phyloP scores from a whole-genome alignment of 1,284 basidiomycete species.

The Ganoderma multipileum region DNA sequence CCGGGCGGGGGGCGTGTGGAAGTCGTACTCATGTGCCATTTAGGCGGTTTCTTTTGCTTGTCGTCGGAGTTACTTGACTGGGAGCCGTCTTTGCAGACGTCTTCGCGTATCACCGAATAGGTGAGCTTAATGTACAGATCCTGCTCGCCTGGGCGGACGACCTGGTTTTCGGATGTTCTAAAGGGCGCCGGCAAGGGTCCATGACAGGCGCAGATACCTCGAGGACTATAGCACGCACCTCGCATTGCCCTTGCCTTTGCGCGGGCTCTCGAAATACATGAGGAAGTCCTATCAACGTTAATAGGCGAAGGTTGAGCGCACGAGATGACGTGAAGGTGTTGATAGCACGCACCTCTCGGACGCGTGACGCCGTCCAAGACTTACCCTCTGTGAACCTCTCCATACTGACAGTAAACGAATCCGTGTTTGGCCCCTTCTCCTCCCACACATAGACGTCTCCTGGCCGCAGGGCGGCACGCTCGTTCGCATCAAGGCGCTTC shows the following conservation, averaged over 20 bases:
- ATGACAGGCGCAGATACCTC: constrained; percentile 22
- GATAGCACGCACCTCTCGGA: constrained; percentile 42
- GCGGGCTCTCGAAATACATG: constrained; percentile 49
- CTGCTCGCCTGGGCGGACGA: constrained; percentile 58
- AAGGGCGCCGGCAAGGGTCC: constrained; percentile 6
- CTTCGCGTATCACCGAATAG: constrained; percentile 65
- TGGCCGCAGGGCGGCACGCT: constrained; percentile 47
- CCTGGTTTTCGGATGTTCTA: constrained; percentile 41
- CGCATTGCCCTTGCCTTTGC: constrained; percentile 38
- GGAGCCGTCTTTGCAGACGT: constrained; percentile 27
- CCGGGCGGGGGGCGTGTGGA: constrained; percentile 4
- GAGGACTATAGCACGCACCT: constrained; percentile 29
- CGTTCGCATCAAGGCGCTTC: constrained; percentile 49
- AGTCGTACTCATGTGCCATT: constrained; percentile 78
- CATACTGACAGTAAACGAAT: constrained; percentile 48
- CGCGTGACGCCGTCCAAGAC: constrained; percentile 48
- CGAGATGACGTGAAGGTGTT: constrained; percentile 13
- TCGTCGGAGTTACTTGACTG: constrained; percentile 30
- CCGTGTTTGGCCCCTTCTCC: constrained; percentile 46
- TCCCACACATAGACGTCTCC: constrained; percentile 54
- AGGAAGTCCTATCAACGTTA: constrained; percentile 45
- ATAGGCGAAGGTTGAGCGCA: constrained; percentile 6
- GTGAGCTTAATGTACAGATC: constrained; percentile 81
- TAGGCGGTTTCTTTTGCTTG: constrained; percentile 51
- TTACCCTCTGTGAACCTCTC: constrained; percentile 51